These are phyloP conservation scores for Hypomyces rosellus DNA, from an alignment of 2,329 filamentous ascomycete species.

Conservation along the genomic window DNA sequence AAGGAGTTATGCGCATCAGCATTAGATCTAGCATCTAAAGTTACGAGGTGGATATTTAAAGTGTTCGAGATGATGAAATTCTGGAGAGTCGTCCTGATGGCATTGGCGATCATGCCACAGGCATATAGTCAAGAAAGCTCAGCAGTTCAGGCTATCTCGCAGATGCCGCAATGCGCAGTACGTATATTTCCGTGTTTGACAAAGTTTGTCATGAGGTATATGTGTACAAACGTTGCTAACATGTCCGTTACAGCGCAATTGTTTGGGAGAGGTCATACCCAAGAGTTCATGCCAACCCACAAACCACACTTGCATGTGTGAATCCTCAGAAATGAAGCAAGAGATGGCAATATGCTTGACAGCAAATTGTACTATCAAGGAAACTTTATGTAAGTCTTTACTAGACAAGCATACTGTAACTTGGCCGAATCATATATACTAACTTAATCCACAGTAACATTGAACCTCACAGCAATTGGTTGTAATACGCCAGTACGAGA, in stretches of 20 bases:
- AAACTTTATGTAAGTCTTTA: conserved; percentile 24
- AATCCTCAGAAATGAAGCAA: conserved; percentile 19
- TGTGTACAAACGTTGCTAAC: neutral
- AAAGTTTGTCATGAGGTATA: neutral
- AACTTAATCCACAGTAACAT: conserved; percentile 15
- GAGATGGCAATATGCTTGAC: conserved; percentile 23
- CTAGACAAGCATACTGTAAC: neutral
- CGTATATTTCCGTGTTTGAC: conserved; percentile 3
- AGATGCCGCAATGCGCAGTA: conserved; percentile 28
- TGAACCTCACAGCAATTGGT: conserved; percentile 18
- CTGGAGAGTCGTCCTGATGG: conserved; percentile 4
- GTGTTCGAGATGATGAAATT: conserved; percentile 1
- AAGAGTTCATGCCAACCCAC: conserved; percentile 21
- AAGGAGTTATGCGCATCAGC: neutral
- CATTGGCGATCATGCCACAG: conserved; percentile 6
- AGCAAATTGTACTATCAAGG: conserved; percentile 22
- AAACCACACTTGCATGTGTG: conserved; percentile 28
- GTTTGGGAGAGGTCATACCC: conserved; percentile 19
- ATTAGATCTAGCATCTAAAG: neutral
- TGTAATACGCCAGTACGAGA: conserved; percentile 21
- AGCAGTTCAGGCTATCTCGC: conserved; percentile 8
- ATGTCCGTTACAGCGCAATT: conserved; percentile 17
- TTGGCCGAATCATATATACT: neutral
- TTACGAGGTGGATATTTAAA: neutral
- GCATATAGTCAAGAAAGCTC: neutral